These are phyloP conservation scores for Alternaria ventricosa DNA, from an alignment of 2,329 filamentous ascomycete genomes.

Conservation along the genomic window DNA sequence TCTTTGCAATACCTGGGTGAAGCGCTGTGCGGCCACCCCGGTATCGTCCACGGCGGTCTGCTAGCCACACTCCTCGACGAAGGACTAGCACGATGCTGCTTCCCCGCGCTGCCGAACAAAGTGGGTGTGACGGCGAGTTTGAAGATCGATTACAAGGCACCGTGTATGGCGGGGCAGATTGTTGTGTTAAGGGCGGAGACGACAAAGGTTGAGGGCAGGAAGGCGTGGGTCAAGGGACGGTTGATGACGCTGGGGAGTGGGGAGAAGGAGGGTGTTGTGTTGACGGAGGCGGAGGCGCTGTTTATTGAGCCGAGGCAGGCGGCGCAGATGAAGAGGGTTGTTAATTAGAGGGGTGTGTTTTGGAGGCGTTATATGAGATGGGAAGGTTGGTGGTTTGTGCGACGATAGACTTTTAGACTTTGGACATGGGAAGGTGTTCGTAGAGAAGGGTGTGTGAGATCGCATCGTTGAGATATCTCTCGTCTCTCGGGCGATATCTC, in stretches of 20 bases:
- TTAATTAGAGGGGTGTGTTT: conserved; percentile 15
- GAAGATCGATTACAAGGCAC: conserved; percentile 80
- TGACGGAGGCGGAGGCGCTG: conserved; percentile 84
- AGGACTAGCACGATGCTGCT: conserved; percentile 85
- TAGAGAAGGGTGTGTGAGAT: too few relatives aligned
- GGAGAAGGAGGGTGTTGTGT: conserved; percentile 62
- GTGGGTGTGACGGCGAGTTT: conserved; percentile 87
- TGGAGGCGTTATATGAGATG: neutral
- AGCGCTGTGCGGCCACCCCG: conserved; percentile 86
- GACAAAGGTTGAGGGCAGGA: conserved; percentile 85
- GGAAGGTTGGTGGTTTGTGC: neutral
- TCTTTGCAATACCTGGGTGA: conserved; percentile 78
- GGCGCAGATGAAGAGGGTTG: conserved; percentile 51
- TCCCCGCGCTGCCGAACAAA: conserved; percentile 84
- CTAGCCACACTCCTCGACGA: conserved; percentile 94
- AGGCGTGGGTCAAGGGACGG: conserved; percentile 89
- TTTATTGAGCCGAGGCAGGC: conserved; percentile 90
- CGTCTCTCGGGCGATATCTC: neutral
- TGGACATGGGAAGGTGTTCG: neutral
- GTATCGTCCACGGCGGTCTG: conserved; percentile 87
- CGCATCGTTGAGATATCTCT: neutral
- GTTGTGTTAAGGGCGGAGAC: conserved; percentile 81
- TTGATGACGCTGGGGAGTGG: conserved; percentile 77
- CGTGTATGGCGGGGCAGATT: conserved; percentile 76
- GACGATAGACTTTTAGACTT: neutral